Conservation (phyloP, 1,284 basidiomycete genomes). For the Microbotryomycetes sp. region DNA sequence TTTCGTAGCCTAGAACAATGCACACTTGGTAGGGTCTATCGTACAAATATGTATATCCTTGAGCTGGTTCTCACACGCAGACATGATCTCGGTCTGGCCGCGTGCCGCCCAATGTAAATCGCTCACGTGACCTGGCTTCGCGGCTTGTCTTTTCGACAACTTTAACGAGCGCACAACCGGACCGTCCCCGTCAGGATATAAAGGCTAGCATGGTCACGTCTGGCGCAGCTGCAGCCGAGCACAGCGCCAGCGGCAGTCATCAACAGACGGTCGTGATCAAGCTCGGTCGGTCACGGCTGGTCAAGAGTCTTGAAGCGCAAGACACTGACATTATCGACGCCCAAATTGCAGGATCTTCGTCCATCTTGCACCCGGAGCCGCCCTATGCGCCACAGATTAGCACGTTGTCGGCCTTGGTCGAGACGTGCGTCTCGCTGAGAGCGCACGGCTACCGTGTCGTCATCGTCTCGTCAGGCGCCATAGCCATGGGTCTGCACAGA, state of each 20-base stretch:
- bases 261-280: constrained; percentile 70
- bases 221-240: not conserved
- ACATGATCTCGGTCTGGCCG: too few relatives aligned
- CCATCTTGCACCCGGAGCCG: constrained; percentile 82
- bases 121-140: not conserved
- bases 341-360: constrained; percentile 65
- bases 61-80: too few relatives aligned
- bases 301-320: too few relatives aligned
- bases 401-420: constrained; percentile 82
- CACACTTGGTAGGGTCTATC: too few relatives aligned
- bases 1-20: too few relatives aligned
- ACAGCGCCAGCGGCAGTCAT: not conserved
- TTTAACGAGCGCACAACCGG: too few relatives aligned
- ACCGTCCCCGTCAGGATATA: too few relatives aligned
- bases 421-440: constrained; percentile 75
- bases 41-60: too few relatives aligned
- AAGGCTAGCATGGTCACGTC: not conserved
- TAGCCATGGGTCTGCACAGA: constrained; percentile 84
- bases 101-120: too few relatives aligned
- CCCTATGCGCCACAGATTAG: constrained; percentile 79
- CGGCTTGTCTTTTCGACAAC: too few relatives aligned
- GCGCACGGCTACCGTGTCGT: constrained; percentile 84
- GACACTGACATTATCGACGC: not conserved
- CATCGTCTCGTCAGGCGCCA: constrained; percentile 91
- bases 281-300: constrained; percentile 65